Base-by-base conservation (phyloP, 148 eudicot genomes). In the Beta vulgaris region DNA sequence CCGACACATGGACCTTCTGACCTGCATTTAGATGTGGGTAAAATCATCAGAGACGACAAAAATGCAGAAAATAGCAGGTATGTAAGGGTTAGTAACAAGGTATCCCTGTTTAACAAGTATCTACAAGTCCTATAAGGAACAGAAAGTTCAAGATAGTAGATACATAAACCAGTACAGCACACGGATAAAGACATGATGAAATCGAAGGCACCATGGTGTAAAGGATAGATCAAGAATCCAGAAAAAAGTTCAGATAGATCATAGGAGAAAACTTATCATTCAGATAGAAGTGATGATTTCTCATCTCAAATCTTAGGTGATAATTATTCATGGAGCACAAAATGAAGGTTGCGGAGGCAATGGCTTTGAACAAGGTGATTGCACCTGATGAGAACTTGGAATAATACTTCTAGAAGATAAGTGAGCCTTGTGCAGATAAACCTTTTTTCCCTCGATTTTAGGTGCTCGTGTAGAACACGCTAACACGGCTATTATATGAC, bases 1-100 rank as follows among this genome's bases (percentile, higher is more conserved):
- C 71, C 91, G 82, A 67, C 94, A 89, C 97, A 89, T 93, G 43
- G 98, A 88, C 75, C 88, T 93, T 81, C 87, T 84, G 8, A 91
- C 98, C 97, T 91, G 83, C 73, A 74, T 40, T 71, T 54, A 43
- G 11, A 70, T 57, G 2, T 36, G 44, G 43, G 12, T 4, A 32
- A 36, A 13, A 12, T 57, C 5, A 25, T 21, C 19, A 54, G 18
- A 2, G 16, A 36, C 8, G 6, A 14, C 35, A 9, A 28, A 48
- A 63, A 64, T 46, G 26, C 59, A 49, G n/a, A 39, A 61, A 32
- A 51, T 51, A 14, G 51, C 53, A 48, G 18, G 15, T 21, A 14
- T 48, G 28, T 55, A 28, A 55, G 18, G 23, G 19, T 4, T 16
- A 63, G 42, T 32, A 31, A 34, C 26, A 32, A 15, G 53, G 58